Conservation (phyloP, 305 asterid genomes). For the Euphrasia arctica region DNA sequence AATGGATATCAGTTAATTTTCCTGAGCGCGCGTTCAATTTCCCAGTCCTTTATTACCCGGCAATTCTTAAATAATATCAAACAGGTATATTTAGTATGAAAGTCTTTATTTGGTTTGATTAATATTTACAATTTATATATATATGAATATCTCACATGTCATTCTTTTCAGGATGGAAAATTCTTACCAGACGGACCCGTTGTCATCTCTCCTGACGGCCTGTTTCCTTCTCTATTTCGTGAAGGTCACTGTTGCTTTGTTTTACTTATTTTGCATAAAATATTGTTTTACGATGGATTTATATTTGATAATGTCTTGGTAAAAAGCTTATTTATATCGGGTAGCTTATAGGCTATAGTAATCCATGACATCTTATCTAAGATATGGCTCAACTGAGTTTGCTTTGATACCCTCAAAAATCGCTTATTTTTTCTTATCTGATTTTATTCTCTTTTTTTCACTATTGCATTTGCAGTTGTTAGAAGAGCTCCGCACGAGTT, state of each 20-base stretch:
- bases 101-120: not conserved
- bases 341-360: too few relatives aligned
- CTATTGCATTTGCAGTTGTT: conserved; percentile 67
- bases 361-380: not conserved
- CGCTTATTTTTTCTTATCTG: too few relatives aligned
- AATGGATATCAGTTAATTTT: conserved; percentile 93
- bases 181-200: conserved; percentile 96
- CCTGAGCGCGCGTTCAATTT: conserved; percentile 93
- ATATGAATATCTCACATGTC: conserved; percentile 3
- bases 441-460: conserved; percentile 8
- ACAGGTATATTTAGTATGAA: conserved; percentile 54
- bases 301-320: not conserved
- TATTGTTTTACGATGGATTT: conserved; percentile 13
- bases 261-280: too few relatives aligned
- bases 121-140: not conserved
- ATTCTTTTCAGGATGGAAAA: conserved; percentile 70
- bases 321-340: not conserved
- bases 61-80: conserved; percentile 76
- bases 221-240: conserved; percentile 90
- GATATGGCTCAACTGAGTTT: not conserved
- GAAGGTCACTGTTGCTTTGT: conserved; percentile 59
- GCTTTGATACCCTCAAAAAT: too few relatives aligned
- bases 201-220: conserved; percentile 96
- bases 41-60: conserved; percentile 84
- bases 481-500: conserved; percentile 99